Evolutionary conservation across 495 filamentous ascomycete genomes (phyloP).

Genomic region (Aspergillus baeticus): DNA sequence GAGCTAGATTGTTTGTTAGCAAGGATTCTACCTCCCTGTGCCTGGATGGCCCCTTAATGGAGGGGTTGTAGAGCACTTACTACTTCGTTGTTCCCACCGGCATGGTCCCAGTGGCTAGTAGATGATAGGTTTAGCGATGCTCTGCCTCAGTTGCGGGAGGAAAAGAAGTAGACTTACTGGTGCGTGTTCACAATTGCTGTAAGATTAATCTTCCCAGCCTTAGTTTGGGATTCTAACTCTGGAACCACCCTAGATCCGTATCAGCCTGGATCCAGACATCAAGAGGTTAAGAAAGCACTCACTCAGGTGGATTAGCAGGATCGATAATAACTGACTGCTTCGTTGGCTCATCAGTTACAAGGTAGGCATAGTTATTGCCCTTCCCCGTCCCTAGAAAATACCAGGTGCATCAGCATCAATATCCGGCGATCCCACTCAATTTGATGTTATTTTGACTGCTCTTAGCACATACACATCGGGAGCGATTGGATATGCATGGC

Average conservation of each 20-base stretch:
- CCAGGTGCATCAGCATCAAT: background rate
- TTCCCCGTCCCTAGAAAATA: constrained; percentile 76
- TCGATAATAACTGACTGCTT: constrained; percentile 95
- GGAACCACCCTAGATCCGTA: constrained; percentile 84
- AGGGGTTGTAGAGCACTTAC: constrained; percentile 38
- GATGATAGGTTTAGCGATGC: no score
- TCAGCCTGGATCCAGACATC: no score
- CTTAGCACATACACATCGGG: constrained; percentile 81
- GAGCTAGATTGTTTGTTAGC: constrained; percentile 48
- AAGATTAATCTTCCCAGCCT: constrained; percentile 72
- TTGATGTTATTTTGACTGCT: no score
- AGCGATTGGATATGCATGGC: constrained; percentile 96
- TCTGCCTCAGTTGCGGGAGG: background rate
- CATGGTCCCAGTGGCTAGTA: constrained; percentile 86
- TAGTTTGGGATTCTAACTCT: constrained; percentile 69
- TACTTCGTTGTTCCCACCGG: constrained; percentile 83
- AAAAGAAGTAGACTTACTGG: constrained; percentile 61
- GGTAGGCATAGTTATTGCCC: constrained; percentile 94
- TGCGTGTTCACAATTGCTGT: constrained; percentile 94
- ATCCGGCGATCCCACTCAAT: no score
- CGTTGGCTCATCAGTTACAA: constrained; percentile 86
- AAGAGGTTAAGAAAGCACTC: no score
- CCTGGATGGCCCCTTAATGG: background rate
- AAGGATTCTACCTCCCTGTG: no score
- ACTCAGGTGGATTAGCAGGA: constrained; percentile 92